These are phyloP conservation scores for Talaromyces islandicus DNA, from an alignment of 2,329 filamentous ascomycete genomes.

Conservation along the genomic window DNA sequence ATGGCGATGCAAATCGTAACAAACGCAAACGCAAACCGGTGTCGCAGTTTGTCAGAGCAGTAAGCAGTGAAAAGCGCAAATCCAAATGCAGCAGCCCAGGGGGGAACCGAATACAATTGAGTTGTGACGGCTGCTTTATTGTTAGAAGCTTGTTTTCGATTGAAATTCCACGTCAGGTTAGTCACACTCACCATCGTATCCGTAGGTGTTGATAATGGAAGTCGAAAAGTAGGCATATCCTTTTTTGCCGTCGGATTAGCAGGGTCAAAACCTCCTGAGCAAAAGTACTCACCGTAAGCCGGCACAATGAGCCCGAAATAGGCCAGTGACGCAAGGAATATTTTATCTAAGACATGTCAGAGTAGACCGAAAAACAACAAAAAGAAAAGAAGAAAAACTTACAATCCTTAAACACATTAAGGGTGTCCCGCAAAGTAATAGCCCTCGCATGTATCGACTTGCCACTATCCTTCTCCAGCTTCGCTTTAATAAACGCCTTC, in stretches of 20 bases:
- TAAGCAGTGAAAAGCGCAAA: conserved; percentile 72
- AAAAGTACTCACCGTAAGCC: conserved; percentile 52
- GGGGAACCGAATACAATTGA: conserved; percentile 47
- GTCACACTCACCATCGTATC: conserved; percentile 45
- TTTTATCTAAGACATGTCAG: conserved; percentile 42
- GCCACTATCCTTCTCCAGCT: conserved; percentile 64
- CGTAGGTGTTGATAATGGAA: conserved; percentile 62
- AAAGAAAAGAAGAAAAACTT: conserved; percentile 17
- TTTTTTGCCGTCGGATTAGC: conserved; percentile 16
- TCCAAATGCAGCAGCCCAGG: conserved; percentile 68
- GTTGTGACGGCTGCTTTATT: conserved; percentile 40
- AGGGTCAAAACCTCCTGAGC: neutral
- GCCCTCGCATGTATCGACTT: conserved; percentile 57
- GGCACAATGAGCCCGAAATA: conserved; percentile 75
- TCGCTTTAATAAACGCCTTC: conserved; percentile 58
- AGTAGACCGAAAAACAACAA: neutral
- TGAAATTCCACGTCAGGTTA: neutral
- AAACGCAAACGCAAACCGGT: conserved; percentile 70
- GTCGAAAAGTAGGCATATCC: conserved; percentile 71
- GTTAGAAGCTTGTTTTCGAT: neutral
- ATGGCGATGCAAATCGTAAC: conserved; percentile 64
- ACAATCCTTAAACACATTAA: conserved; percentile 63
- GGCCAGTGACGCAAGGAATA: conserved; percentile 71
- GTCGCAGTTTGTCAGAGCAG: conserved; percentile 63
- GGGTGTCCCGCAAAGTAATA: conserved; percentile 54